phyloP scores from a whole-genome alignment of 2,329 filamentous ascomycete species.

The Trichoderma pleuroti region DNA sequence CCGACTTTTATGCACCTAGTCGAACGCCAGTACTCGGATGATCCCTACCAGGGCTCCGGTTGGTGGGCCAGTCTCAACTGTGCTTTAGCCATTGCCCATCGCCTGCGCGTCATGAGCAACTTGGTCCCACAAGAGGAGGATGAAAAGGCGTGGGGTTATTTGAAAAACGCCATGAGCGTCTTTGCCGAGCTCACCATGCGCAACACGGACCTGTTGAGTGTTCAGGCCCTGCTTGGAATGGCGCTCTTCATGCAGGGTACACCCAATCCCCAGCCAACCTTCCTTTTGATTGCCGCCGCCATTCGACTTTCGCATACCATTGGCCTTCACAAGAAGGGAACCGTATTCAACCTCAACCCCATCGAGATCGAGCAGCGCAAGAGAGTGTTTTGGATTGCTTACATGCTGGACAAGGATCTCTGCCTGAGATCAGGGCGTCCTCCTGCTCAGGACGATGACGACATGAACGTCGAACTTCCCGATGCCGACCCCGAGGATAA shows the following conservation, averaged over 20 bases:
- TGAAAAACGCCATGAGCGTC: conserved; percentile 95
- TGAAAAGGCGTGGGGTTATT: conserved; percentile 87
- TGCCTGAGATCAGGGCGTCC: conserved; percentile 58
- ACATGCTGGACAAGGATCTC: conserved; percentile 62
- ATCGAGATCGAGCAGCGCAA: conserved; percentile 88
- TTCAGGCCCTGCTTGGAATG: conserved; percentile 92
- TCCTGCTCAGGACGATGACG: conserved; percentile 60
- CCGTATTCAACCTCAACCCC: conserved; percentile 87
- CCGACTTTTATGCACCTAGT: conserved; percentile 98
- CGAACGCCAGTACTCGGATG: conserved; percentile 85
- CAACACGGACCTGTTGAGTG: conserved; percentile 90
- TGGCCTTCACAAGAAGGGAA: conserved; percentile 88
- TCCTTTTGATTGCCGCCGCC: conserved; percentile 84
- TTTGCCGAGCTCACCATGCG: conserved; percentile 91
- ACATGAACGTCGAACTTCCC: conserved; percentile 94
- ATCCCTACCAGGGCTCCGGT: conserved; percentile 90
- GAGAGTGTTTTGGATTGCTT: conserved; percentile 63
- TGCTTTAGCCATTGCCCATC: conserved; percentile 86
- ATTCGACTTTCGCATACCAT: conserved; percentile 91
- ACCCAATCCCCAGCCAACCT: conserved; percentile 91
- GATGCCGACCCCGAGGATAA: conserved; percentile 88
- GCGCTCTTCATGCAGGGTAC: conserved; percentile 93
- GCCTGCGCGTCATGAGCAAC: conserved; percentile 92
- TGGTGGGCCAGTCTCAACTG: conserved; percentile 99
- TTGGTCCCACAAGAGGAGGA: conserved; percentile 87